Conservation (phyloP, 129 eudicot species). For the Flaveria brownii region DNA sequence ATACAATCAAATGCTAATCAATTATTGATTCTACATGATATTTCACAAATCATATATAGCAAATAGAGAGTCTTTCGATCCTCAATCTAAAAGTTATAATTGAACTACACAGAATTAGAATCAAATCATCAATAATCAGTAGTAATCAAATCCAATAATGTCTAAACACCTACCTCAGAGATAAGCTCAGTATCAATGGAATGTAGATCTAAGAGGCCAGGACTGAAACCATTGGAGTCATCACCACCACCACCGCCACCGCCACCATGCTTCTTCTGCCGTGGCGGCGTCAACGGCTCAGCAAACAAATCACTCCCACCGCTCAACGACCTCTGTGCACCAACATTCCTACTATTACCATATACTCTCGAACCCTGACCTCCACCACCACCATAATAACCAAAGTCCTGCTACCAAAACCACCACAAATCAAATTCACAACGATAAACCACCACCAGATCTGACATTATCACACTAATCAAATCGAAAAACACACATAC, state of each 20-base stretch:
- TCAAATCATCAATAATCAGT: background rate
- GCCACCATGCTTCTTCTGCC: slow-evolving; percentile 53
- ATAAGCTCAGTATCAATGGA: slow-evolving; percentile 89
- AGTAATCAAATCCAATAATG: background rate
- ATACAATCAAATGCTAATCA: background rate
- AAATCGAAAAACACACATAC: slow-evolving; percentile 34
- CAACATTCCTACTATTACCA: slow-evolving; percentile 42
- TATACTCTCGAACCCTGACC: slow-evolving; percentile 65
- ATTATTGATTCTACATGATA: background rate
- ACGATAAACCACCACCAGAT: slow-evolving; percentile 33
- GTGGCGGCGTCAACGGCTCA: slow-evolving; percentile 83
- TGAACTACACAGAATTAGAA: too few species aligned
- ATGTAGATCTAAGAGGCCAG: slow-evolving; percentile 96
- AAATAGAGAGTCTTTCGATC: too few species aligned
- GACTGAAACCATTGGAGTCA: slow-evolving; percentile 72
- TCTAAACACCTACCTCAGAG: slow-evolving; percentile 56
- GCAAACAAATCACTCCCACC: slow-evolving; percentile 64
- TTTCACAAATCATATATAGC: background rate
- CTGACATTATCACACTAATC: slow-evolving; percentile 22
- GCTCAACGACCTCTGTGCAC: slow-evolving; percentile 56
- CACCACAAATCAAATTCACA: slow-evolving; percentile 23
- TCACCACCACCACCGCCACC: slow-evolving; percentile 41
- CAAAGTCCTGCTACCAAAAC: slow-evolving; percentile 57
- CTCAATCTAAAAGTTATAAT: too few species aligned
- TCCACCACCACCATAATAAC: slow-evolving; percentile 73